These are phyloP conservation scores for Pestalotiopsis sp. DNA, from an alignment of 2,329 filamentous ascomycete species.

Conservation along the genomic window DNA sequence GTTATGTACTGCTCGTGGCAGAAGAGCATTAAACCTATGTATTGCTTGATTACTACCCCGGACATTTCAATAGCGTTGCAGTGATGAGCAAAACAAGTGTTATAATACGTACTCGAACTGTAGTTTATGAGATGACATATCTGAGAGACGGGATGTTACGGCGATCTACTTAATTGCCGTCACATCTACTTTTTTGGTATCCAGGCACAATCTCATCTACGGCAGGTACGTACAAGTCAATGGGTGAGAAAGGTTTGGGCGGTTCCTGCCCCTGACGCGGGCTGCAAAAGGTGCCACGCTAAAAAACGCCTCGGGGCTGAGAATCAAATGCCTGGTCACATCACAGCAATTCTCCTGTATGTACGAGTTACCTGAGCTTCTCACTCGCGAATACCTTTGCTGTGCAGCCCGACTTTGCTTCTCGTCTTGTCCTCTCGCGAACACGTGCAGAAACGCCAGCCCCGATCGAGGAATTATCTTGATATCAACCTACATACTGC, in stretches of 20 bases:
- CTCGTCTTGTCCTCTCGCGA: not conserved
- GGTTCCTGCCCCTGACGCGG: constrained; percentile 8
- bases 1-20: too few species aligned
- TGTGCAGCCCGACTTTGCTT: not conserved
- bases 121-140: not conserved
- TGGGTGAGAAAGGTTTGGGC: not conserved
- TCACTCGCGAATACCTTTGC: not conserved
- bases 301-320: constrained; percentile 8
- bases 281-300: constrained; percentile 4
- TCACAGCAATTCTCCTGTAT: not conserved
- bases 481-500: not conserved
- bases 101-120: not conserved
- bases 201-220: not conserved
- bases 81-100: not conserved
- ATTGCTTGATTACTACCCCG: too few species aligned
- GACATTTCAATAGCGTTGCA: too few species aligned
- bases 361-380: too few species aligned
- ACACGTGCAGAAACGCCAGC: not conserved
- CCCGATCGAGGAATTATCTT: not conserved
- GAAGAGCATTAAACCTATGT: too few species aligned
- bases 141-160: not conserved
- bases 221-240: not conserved
- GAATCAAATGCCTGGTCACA: not conserved
- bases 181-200: not conserved
- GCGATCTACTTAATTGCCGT: not conserved